A percentile compares a stretch with the other conserved stretches of the same genome.
These are phyloP conservation scores for Suillus occidentalis DNA, from an alignment of 768 basidiomycete species.

Conservation along the genomic window DNA sequence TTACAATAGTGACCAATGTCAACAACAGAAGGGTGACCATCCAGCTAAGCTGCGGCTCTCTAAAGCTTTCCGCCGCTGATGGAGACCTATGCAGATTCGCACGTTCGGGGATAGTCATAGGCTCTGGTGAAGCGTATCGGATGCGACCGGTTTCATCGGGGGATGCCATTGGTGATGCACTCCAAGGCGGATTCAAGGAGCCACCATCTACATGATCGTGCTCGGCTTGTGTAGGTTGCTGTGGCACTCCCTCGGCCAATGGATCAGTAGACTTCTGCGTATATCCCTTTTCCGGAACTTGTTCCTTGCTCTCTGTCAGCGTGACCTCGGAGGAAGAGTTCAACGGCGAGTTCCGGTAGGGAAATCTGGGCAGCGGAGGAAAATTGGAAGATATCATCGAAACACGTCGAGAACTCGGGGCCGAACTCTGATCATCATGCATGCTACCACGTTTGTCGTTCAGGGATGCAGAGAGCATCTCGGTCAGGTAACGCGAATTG, in stretches of 20 bases:
- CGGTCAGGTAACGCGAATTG: conserved; percentile 27
- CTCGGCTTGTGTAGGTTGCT: neutral
- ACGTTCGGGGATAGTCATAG: conserved; percentile 13
- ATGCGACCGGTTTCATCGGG: conserved; percentile 5
- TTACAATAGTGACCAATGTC: conserved; percentile 60
- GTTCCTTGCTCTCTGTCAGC: conserved; percentile 14
- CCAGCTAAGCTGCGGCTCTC: conserved; percentile 60
- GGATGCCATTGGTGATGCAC: conserved; percentile 16
- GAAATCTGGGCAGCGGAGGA: conserved; percentile 9
- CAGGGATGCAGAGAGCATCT: conserved; percentile 21
- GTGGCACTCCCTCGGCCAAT: conserved; percentile 20
- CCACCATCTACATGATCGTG: conserved; percentile 4
- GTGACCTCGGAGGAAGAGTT: conserved; percentile 30
- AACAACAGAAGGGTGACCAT: conserved; percentile 56
- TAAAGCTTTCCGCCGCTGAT: conserved; percentile 28
- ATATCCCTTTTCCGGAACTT: conserved; percentile 1
- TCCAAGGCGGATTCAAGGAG: conserved; percentile 10
- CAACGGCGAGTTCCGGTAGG: conserved; percentile 14
- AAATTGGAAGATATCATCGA: conserved; percentile 16
- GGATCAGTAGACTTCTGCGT: conserved; percentile 23
- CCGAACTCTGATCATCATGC: conserved; percentile 22
- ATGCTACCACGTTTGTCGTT: conserved; percentile 21
- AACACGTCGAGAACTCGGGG: conserved; percentile 11
- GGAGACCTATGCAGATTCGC: conserved; percentile 12
- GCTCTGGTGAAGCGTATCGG: conserved; percentile 13